Evolutionary conservation across 305 asterid genomes (phyloP), one percentile per base, ranked within the genome.

Genomic region (Fraxinus sp.): DNA sequence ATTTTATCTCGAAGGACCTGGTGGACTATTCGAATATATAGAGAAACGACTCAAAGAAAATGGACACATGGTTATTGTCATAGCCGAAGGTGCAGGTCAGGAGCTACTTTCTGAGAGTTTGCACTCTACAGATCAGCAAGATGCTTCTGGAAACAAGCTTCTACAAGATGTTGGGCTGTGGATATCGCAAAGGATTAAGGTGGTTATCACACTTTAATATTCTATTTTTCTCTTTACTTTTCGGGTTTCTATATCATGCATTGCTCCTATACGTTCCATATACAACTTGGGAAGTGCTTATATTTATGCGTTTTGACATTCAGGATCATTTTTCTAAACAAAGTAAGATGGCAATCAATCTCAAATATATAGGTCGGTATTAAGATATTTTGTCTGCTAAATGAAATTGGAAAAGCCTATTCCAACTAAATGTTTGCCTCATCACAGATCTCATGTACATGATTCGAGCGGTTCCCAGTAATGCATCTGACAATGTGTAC

Each of bases 51-150:
- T 94, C 41, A 92, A 87, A 83, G 97, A 94, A 81, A 76, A 93
- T 7, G 94, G 94, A 20, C 98, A 94, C 28, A 93, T 93, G 97
- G 97, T 94, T 77, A 91, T 94, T 66, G 98, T 94, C 49, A 87
- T 93, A 78, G 97, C 98, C 4, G 98, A 94, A 89, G 98, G 98
- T 80, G 97, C 97, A 1, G 98, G 97, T 26, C 97, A 94, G 84
- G 98, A 90, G 86, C 86, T 92, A 30, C 89, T 92, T 26, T 85
- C 92, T 16, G 91, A 91, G 90, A 92, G 91, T 71, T 76, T 86
- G 80, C 75, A 41, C 37, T 83, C 92, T 71, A 71, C 78, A 3
- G 87, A 81, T 66, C 85, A 79, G 46, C 55, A 89, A 72, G 98
- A 93, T 88, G 92, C 94, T 84, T 94, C 97, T 13, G 97, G 98